Evolutionary conservation across 1,284 basidiomycete genomes (phyloP).

Genomic region (Apiotrichum veenhuisii): DNA sequence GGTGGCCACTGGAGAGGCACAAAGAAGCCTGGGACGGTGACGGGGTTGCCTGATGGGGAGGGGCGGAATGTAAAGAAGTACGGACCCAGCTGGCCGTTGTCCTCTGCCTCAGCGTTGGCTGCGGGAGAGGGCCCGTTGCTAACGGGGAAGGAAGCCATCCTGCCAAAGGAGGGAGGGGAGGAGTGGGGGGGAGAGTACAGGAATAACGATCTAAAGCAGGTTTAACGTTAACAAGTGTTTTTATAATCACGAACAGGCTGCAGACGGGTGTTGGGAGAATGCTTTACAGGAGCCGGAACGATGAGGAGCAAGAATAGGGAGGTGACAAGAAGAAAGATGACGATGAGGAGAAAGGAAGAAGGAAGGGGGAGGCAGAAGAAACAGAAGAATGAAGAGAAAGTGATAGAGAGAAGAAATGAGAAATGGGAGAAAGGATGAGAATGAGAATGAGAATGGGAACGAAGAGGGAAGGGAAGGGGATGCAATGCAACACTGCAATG

Average conservation of each 20-base stretch:
- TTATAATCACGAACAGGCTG: too few species aligned
- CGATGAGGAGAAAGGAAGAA: background rate
- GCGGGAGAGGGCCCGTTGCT: background rate
- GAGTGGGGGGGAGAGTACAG: background rate
- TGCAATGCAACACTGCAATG: too few species aligned
- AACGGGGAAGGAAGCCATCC: background rate
- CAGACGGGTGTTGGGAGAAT: too few species aligned
- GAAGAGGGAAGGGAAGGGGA: too few species aligned
- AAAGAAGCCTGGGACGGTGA: slow-evolving; percentile 8
- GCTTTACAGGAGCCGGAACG: too few species aligned
- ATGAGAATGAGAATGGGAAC: background rate
- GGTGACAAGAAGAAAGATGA: background rate
- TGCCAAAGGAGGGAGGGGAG: background rate
- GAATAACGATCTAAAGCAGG: too few species aligned
- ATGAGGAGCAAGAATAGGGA: background rate
- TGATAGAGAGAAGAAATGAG: background rate
- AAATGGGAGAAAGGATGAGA: background rate
- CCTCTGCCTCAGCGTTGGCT: background rate
- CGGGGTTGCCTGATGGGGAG: background rate
- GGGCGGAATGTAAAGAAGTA: slow-evolving; percentile 13
- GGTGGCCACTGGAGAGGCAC: slow-evolving; percentile 9
- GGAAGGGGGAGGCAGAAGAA: background rate
- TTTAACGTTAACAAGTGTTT: too few species aligned
- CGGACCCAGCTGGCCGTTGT: slow-evolving; percentile 5
- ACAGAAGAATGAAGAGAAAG: background rate